Base-by-base conservation (phyloP, 345 rosid genomes). In the Cochlearia excelsa region DNA sequence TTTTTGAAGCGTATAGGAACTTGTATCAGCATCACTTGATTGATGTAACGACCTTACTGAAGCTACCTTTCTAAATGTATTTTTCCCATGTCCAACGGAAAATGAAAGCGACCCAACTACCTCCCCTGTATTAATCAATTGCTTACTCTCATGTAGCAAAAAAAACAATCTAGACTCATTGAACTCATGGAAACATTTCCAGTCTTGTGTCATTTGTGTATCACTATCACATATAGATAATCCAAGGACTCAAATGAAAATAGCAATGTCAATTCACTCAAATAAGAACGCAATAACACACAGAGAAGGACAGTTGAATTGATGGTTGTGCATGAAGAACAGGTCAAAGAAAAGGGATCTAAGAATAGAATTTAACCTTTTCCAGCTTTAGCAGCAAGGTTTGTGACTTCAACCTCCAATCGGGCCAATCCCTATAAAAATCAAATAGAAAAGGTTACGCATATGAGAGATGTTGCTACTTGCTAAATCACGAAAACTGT, bases 331-430 rank as follows among this genome's bases (percentile, higher is more conserved):
- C 40, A 40, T 49, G 29, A 61, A n/a, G 30, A 50, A 58, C 6
- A 5, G 26, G 54, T 45, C 28, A 46, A 70, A 52, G 39, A 37
- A 35, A 23, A 59, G 6, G 59, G 55, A 58, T 16, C 23, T 16
- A 58, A 58, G 9, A 57, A 58, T 33, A 52, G 38, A n/a, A 52
- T 26, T 7, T 30, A 78, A 93, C 99, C 99, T 85, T 93, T 93
- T 69, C 99, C 99, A 77, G 99, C 99, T 75, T 87, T 93, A 31
- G 97, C 96, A 59, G 92, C 94, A 67, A 93, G 94, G 73, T 93
- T 93, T 63, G 99, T 93, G 54, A 93, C 96, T 82, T 93, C 99
- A 57, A 93, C 92, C 80, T 93, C 96, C 82, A 93, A 77, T 76
- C 83, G 87, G 23, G 97, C 95, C 44, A 46, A 63, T 53, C 86